Conservation (phyloP, 2,329 filamentous ascomycete species). For the Epichloe scottii region DNA sequence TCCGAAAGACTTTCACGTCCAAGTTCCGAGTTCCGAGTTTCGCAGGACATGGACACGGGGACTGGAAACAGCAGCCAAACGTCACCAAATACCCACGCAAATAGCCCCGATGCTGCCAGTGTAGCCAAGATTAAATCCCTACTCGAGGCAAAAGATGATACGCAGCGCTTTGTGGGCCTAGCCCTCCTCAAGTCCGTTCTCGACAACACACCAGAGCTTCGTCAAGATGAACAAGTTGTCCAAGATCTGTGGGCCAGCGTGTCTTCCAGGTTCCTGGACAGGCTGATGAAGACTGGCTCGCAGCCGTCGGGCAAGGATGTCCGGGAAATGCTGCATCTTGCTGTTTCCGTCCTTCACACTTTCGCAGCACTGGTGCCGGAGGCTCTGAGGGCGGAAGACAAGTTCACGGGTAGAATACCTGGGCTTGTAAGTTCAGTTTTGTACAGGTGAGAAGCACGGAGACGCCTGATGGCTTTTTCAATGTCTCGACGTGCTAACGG, state of each 20-base stretch:
- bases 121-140: constrained; percentile 40
- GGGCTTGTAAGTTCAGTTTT: constrained; percentile 39
- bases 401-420: constrained; percentile 40
- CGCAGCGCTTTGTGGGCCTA: constrained; percentile 54
- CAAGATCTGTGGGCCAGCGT: constrained; percentile 46
- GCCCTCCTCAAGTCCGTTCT: constrained; percentile 54
- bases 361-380: constrained; percentile 46
- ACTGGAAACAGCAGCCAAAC: background rate
- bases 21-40: background rate
- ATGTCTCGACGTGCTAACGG: no score
- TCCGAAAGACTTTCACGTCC: background rate
- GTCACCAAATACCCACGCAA: background rate
- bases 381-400: constrained; percentile 28
- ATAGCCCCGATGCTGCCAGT: constrained; percentile 10
- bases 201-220: constrained; percentile 43
- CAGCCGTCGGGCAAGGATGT: constrained; percentile 30
- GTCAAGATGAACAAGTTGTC: constrained; percentile 32
- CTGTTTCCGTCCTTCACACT: constrained; percentile 49
- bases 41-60: background rate
- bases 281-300: constrained; percentile 44
- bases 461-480: no score
- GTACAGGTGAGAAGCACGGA: constrained; percentile 29
- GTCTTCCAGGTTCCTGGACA: constrained; percentile 50
- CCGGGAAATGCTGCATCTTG: constrained; percentile 50
- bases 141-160: constrained; percentile 50